phyloP scores from a whole-genome alignment of 2,329 filamentous ascomycete genomes.

The Plectosphaerella plurivora region DNA sequence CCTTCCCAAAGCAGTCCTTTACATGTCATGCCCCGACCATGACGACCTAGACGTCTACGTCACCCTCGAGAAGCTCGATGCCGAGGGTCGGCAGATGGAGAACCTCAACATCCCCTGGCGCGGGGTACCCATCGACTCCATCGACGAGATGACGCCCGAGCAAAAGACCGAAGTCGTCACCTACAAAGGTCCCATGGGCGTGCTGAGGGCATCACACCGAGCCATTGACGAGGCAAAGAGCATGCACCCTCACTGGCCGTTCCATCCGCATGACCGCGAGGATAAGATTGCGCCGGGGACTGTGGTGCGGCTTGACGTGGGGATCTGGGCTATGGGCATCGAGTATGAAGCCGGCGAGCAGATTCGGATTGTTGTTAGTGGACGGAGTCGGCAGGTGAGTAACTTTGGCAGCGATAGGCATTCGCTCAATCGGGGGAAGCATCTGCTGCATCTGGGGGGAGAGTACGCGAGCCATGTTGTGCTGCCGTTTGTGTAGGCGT shows the following conservation, averaged over 20 bases:
- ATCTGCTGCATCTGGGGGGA: slow-evolving; percentile 15
- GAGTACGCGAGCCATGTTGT: slow-evolving; percentile 15
- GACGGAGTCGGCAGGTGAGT: slow-evolving; percentile 13
- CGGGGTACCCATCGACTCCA: slow-evolving; percentile 9
- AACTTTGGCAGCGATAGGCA: too few relatives aligned
- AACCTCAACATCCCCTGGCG: slow-evolving; percentile 21
- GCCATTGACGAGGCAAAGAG: slow-evolving; percentile 15
- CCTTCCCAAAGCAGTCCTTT: slow-evolving; percentile 39
- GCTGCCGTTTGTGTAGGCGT: too few relatives aligned
- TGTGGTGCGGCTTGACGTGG: slow-evolving; percentile 20
- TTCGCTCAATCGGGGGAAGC: slow-evolving; percentile 12
- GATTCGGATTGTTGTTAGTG: slow-evolving; percentile 16
- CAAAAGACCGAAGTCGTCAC: slow-evolving; percentile 14
- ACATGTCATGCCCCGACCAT: slow-evolving; percentile 34
- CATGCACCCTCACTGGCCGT: slow-evolving; percentile 22
- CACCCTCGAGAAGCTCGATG: slow-evolving; percentile 13
- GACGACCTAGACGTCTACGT: slow-evolving; percentile 41
- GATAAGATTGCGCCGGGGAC: slow-evolving; percentile 8
- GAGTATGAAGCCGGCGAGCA: slow-evolving; percentile 20
- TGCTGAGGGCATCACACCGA: slow-evolving; percentile 17
- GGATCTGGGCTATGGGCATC: slow-evolving; percentile 22
- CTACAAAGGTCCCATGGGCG: slow-evolving; percentile 5
- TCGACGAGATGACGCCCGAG: slow-evolving; percentile 17
- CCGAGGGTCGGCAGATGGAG: slow-evolving; percentile 11
- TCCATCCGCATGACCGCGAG: neutral